Evolutionary conservation across 495 filamentous ascomycete species (phyloP).

Genomic region (Beverwykella pulmonaria): DNA sequence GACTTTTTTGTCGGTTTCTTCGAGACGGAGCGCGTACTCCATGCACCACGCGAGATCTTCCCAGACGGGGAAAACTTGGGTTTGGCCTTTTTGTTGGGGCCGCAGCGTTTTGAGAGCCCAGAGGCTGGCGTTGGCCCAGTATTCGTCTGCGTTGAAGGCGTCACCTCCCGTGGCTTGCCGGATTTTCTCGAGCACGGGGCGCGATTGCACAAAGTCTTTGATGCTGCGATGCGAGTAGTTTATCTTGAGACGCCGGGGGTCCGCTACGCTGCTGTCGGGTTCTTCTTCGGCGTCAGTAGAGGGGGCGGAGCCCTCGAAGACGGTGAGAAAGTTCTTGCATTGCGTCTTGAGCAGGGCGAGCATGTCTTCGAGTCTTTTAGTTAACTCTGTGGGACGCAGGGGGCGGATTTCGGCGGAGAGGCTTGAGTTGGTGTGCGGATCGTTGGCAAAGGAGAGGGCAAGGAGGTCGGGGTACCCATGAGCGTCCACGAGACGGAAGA

Average conservation of each 20-base stretch:
- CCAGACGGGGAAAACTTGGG: slow-evolving; percentile 11
- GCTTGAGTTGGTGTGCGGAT: slow-evolving; percentile 6
- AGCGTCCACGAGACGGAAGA: slow-evolving; percentile 13
- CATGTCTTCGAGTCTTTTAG: slow-evolving; percentile 6
- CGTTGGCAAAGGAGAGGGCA: slow-evolving; percentile 10
- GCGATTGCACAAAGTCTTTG: slow-evolving; percentile 10
- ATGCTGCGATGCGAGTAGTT: slow-evolving; percentile 21
- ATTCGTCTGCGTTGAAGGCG: slow-evolving; percentile 4
- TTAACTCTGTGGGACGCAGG: neutral
- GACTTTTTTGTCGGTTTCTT: slow-evolving; percentile 8
- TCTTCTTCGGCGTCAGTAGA: neutral
- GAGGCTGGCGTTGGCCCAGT: slow-evolving; percentile 25
- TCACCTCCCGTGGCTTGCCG: neutral
- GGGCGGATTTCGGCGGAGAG: slow-evolving; percentile 11
- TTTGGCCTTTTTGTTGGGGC: neutral
- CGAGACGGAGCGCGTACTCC: slow-evolving; percentile 22
- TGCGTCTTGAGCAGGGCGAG: neutral
- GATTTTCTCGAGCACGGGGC: neutral
- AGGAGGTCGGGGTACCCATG: slow-evolving; percentile 21
- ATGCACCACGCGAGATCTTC: slow-evolving; percentile 17
- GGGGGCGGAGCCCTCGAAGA: neutral
- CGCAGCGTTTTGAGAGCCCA: slow-evolving; percentile 22
- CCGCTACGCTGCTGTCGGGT: neutral
- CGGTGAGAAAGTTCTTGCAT: slow-evolving; percentile 8
- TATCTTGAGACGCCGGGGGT: slow-evolving; percentile 3